These are phyloP conservation scores for Agroathelia rolfsii DNA, from an alignment of 1,284 basidiomycete species.

Conservation along the genomic window DNA sequence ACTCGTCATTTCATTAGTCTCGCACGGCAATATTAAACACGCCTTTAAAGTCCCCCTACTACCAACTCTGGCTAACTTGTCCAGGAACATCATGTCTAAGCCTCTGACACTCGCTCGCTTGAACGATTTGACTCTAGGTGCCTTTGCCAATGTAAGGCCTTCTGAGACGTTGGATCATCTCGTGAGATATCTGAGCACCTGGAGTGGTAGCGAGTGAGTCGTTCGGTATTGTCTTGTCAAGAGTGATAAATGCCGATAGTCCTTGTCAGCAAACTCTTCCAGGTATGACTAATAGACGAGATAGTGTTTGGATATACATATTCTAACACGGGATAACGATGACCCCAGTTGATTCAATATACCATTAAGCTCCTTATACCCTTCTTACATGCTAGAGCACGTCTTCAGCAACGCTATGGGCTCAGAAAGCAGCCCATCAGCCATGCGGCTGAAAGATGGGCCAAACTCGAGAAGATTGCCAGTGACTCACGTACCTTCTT, in stretches of 20 bases:
- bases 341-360: slow-evolving; percentile 61
- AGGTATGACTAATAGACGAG: slow-evolving; percentile 39
- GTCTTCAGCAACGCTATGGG: slow-evolving; percentile 54
- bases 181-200: slow-evolving; percentile 64
- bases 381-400: slow-evolving; percentile 53
- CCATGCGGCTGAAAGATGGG: slow-evolving; percentile 37
- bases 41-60: not conserved
- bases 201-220: slow-evolving; percentile 76
- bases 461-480: slow-evolving; percentile 46
- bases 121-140: slow-evolving; percentile 53
- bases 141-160: slow-evolving; percentile 46
- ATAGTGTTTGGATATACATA: not conserved
- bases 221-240: slow-evolving; percentile 7
- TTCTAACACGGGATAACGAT: slow-evolving; percentile 4
- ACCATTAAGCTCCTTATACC: slow-evolving; percentile 58
- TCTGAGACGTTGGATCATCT: slow-evolving; percentile 61
- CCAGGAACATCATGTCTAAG: slow-evolving; percentile 15
- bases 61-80: slow-evolving; percentile 22
- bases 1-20: slow-evolving; percentile 9
- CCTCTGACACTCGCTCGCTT: slow-evolving; percentile 31
- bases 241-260: slow-evolving; percentile 6
- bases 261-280: slow-evolving; percentile 57
- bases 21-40: slow-evolving; percentile 13
- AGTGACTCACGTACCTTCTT: slow-evolving; percentile 63
- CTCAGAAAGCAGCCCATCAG: slow-evolving; percentile 42